Conservation (phyloP, 495 filamentous ascomycete genomes). For the Aspergillus sclerotiicarbonarius region DNA sequence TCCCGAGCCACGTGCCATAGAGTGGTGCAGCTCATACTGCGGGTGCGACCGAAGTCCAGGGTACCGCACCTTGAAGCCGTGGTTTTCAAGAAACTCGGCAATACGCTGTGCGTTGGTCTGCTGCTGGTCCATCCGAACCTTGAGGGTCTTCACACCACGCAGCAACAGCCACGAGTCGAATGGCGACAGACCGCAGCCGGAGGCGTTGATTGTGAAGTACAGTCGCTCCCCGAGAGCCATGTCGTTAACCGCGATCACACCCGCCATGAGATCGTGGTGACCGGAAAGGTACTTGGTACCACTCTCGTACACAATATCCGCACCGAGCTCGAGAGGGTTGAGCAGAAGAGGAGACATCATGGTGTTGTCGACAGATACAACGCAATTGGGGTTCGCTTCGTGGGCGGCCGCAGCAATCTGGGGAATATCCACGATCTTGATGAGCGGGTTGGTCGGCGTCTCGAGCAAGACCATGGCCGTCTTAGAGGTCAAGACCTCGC, state of each 20-base stretch:
- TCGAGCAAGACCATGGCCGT: constrained; percentile 96
- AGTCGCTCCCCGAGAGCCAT: constrained; percentile 77
- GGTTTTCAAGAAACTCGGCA: constrained; percentile 84
- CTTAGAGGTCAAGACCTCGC: constrained; percentile 65
- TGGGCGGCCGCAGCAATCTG: constrained; percentile 73
- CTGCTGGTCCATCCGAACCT: constrained; percentile 98
- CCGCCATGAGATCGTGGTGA: constrained; percentile 98
- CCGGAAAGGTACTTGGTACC: constrained; percentile 98
- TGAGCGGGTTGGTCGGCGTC: constrained; percentile 94
- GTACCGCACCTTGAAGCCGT: constrained; percentile 93
- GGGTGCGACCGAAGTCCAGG: constrained; percentile 91
- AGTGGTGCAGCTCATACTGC: constrained; percentile 93
- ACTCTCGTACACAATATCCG: constrained; percentile 95
- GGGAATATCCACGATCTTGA: constrained; percentile 94
- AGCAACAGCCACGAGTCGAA: constrained; percentile 96
- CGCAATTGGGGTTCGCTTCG: constrained; percentile 70
- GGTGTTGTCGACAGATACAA: constrained; percentile 94
- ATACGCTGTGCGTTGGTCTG: constrained; percentile 88
- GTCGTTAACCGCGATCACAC: constrained; percentile 88
- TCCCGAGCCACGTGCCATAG: constrained; percentile 88
- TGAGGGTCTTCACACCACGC: constrained; percentile 91
- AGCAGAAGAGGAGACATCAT: constrained; percentile 94
- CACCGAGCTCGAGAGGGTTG: constrained; percentile 89
- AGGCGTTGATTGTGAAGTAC: constrained; percentile 94
- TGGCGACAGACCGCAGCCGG: constrained; percentile 88